Percentiles rank a stretch among this genome's conserved stretches.
Evolutionary conservation across 2,329 filamentous ascomycete genomes (phyloP).

Genomic region (Cercospora brassicicola): DNA sequence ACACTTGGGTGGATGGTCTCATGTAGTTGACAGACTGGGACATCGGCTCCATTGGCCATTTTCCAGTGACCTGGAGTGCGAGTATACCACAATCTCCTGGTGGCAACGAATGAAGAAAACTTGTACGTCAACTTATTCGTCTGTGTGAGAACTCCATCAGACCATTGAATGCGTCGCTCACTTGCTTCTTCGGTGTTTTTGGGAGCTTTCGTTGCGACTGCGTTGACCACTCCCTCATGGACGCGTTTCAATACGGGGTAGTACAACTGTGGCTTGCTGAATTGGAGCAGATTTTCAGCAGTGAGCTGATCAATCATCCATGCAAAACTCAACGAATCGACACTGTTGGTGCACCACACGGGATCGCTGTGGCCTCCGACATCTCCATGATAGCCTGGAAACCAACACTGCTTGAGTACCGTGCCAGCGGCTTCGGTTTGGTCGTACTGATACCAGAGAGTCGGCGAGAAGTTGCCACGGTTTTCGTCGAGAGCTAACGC

Average conservation of each 20-base stretch:
- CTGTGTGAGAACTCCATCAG: conserved; percentile 16
- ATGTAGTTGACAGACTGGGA: conserved; percentile 11
- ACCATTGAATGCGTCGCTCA: conserved; percentile 24
- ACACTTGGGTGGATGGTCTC: conserved; percentile 24
- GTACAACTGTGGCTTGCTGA: conserved; percentile 18
- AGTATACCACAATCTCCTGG: conserved; percentile 13
- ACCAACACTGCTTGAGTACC: conserved; percentile 54
- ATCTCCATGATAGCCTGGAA: conserved; percentile 54
- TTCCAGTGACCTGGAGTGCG: conserved; percentile 18
- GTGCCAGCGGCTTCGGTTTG: conserved; percentile 22
- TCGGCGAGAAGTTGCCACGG: conserved; percentile 51
- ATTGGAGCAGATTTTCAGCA: conserved; percentile 15
- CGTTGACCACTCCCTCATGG: conserved; percentile 12
- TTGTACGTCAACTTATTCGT: conserved; percentile 19
- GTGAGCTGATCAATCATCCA: conserved; percentile 43
- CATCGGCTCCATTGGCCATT: conserved; percentile 9
- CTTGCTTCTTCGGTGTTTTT: conserved; percentile 19
- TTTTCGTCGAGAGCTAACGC: conserved; percentile 55
- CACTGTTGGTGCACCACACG: conserved; percentile 24
- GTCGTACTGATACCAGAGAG: conserved; percentile 46
- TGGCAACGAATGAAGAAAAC: conserved; percentile 19
- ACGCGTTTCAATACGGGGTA: conserved; percentile 23
- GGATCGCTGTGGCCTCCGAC: conserved; percentile 48
- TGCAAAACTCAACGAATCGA: conserved; percentile 40
- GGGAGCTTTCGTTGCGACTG: conserved; percentile 4